Conservation (phyloP, 352 stramenopile genomes). For the Pythium folliculosum region DNA sequence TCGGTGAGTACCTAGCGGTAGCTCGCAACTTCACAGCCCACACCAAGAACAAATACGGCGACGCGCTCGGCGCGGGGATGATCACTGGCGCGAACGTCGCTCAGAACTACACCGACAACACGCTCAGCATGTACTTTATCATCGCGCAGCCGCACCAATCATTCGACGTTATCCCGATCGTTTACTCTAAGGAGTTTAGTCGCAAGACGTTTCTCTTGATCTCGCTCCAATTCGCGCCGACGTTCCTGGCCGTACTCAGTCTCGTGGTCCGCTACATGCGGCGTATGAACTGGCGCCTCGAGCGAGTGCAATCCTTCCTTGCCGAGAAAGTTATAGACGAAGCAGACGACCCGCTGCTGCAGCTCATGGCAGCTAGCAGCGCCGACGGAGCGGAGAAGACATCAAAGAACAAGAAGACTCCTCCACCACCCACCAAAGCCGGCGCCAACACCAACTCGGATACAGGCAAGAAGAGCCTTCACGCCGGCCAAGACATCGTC, state of each 20-base stretch:
- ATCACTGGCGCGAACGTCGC: constrained; percentile 63
- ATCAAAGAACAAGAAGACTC: not conserved
- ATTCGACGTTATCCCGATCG: constrained; percentile 49
- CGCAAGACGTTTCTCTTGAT: constrained; percentile 57
- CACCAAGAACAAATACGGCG: constrained; percentile 74
- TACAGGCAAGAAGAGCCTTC: constrained; percentile 17
- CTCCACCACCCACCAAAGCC: not conserved
- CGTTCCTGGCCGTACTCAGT: constrained; percentile 44
- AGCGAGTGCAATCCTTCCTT: constrained; percentile 77
- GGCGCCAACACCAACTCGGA: not conserved
- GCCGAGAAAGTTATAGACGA: constrained; percentile 54
- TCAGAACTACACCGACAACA: constrained; percentile 54
- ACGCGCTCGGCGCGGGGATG: constrained; percentile 55
- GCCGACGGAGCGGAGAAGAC: constrained; percentile 17
- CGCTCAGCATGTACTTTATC: constrained; percentile 86
- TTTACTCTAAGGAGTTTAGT: constrained; percentile 85
- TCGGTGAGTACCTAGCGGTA: constrained; percentile 64
- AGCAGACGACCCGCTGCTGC: constrained; percentile 16
- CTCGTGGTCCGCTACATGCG: constrained; percentile 63
- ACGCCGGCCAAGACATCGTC: constrained; percentile 52
- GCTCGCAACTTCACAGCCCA: constrained; percentile 61
- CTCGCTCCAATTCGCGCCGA: constrained; percentile 50
- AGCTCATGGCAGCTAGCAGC: constrained; percentile 4
- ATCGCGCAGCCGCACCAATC: constrained; percentile 63
- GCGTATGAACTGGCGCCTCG: constrained; percentile 81